Evolutionary conservation across 148 eudicot genomes (phyloP), one percentile per base, ranked within the genome.

Genomic region (Arctostaphylos glauca): DNA sequence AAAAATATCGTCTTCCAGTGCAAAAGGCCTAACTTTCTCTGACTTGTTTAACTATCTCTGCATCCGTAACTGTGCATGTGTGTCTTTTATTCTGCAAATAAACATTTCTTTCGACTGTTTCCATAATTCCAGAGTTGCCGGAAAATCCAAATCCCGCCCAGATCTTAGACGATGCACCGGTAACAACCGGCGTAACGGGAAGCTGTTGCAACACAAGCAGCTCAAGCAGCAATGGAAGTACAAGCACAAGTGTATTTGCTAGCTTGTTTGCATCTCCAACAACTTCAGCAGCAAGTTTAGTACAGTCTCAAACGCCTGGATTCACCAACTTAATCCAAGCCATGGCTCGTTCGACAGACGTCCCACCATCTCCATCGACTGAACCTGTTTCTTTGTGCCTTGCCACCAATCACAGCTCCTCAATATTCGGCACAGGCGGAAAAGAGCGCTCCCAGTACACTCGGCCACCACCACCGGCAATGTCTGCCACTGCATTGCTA

Each of bases 401-500:
- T 8, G 82, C 98, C 5, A 94, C 94, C 16, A 93, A 86, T 88
- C 92, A 92, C 14, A 93, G 93, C 38, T 87, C 98, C 0, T 90
- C 98, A 0, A 86, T 94, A 14, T 96, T 94, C 16, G 90, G 91
- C 41, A 86, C 92, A 3, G 90, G 90, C n/a, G 91, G 90, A 8
- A 95, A 87, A 73, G 96, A 91, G 31, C 84, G 86, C 18, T 81
- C 89, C 84, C 99, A 93, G 78, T 96, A 91, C 52, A 87, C 91
- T 53, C 91, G 90, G 0, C 82, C 95, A n/a, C 31, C 31, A 0
- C 98, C 91, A 84, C 97, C 99, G 13, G 91, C 98, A 4, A 88
- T 94, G 95, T 94, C 99, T 21, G 99, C 98, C 50, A 96, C 99
- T 5, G 99, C 99, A n/a, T 86, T 96, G 79, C 91, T 96, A 15